Evolutionary conservation across 345 rosid genomes (phyloP), one percentile per base, ranked within the genome.

Genomic region (Luvunga scandens): DNA sequence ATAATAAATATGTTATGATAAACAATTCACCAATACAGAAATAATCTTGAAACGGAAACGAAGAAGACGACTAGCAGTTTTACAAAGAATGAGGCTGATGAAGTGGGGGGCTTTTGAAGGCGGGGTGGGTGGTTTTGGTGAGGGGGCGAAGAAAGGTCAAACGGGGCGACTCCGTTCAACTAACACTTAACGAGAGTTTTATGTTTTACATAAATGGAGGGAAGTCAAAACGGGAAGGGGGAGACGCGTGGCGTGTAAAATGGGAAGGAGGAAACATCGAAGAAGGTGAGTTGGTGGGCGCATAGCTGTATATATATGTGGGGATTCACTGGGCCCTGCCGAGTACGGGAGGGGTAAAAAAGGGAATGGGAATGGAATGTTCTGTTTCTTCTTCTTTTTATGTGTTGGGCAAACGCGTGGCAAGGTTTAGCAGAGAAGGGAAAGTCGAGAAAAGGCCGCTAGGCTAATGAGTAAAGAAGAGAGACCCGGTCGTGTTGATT

Each of bases 401-500:
- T 30, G 2, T 65, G 42, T 65, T 33, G 45, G 53, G 9, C 25
- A 72, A 59, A 38, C 76, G 76, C 76, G 76, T 70, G 61, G 36
- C 31, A 56, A 7, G 10, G 59, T 48, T 12, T 48, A 38, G 25
- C 22, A 62, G 69, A 71, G 42, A 21, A 80, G 50, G 81, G 1
- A n/a, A 48, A 18, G 14, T 6, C 1, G 19, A 65, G 69, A 18
- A 63, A 70, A 80, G 76, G 36, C 5, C 2, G 0, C 9, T 38
- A 9, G 13, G 13, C 4, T 10, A 42, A 42, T 0, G 50, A 12
- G 16, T 10, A 10, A 42, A 42, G 50, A 10, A 42, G 50, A 12
- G 85, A 65, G 83, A 79, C 75, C 53, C 4, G 72, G 80, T 67
- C 76, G 9, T 19, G 16, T 24, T 45, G 61, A 75, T 75, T 79